phyloP scores from a whole-genome alignment of 345 rosid genomes.

The Aegle marmelos region DNA sequence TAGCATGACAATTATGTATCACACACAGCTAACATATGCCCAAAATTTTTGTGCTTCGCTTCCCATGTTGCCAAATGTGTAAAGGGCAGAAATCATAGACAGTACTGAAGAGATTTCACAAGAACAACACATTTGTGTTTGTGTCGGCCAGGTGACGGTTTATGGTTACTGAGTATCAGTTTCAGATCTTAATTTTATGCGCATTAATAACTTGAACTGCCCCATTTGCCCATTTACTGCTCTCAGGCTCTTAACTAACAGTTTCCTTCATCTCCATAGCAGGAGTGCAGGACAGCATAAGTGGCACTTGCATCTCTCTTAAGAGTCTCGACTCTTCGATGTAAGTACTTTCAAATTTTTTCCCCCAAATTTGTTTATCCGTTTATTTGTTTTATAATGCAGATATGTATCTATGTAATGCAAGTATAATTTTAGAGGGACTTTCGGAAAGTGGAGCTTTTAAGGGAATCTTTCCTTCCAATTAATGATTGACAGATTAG shows the following conservation, averaged over 20 bases:
- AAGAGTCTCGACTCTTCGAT: too few relatives aligned
- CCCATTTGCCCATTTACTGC: conserved; percentile 9
- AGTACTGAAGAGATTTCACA: background rate
- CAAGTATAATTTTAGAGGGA: background rate
- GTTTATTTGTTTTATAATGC: too few relatives aligned
- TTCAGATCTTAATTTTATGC: background rate
- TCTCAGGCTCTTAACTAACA: background rate
- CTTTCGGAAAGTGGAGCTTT: background rate
- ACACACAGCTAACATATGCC: background rate
- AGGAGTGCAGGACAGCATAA: too few relatives aligned
- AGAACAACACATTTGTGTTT: background rate
- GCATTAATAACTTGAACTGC: conserved; percentile 4
- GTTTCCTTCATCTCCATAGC: background rate
- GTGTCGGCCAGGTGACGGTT: background rate
- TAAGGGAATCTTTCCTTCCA: background rate
- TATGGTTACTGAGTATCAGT: background rate
- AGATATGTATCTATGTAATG: too few relatives aligned
- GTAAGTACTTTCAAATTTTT: too few relatives aligned
- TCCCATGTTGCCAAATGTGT: background rate
- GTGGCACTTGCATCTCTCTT: too few relatives aligned
- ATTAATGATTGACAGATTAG: conserved; percentile 2
- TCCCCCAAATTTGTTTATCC: too few relatives aligned
- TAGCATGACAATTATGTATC: background rate
- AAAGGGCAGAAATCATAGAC: background rate
- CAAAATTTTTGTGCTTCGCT: background rate